These are phyloP conservation scores for Phialemoniopsis sp. DNA, from an alignment of 2,329 filamentous ascomycete species.

Conservation along the genomic window DNA sequence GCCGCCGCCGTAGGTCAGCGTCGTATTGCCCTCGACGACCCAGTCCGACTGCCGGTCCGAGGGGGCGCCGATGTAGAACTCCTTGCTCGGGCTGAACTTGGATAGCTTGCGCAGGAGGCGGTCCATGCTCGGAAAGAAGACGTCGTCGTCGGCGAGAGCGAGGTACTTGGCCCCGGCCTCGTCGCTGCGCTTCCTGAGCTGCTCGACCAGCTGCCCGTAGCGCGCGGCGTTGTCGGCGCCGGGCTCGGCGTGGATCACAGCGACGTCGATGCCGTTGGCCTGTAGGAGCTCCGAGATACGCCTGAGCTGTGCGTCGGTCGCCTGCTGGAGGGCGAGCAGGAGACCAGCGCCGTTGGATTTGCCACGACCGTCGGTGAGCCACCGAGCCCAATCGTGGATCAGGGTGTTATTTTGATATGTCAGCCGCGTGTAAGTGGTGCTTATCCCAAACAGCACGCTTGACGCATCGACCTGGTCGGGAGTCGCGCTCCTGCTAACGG, in stretches of 20 bases:
- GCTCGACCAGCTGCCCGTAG: constrained; percentile 7
- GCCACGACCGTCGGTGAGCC: constrained; percentile 36
- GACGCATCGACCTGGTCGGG: constrained; percentile 31
- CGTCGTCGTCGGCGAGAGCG: constrained; percentile 38
- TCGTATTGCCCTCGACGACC: constrained; percentile 27
- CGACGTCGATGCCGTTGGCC: constrained; percentile 32
- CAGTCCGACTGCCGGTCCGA: constrained; percentile 37
- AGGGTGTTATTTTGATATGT: constrained; percentile 30
- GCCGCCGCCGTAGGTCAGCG: constrained; percentile 38
- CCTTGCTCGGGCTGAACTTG: constrained; percentile 22
- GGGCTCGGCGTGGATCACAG: constrained; percentile 16
- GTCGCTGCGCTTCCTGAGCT: constrained; percentile 1
- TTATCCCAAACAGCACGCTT: constrained; percentile 34
- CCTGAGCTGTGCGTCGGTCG: constrained; percentile 23
- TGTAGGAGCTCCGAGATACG: constrained; percentile 23
- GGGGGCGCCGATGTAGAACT: constrained; percentile 37
- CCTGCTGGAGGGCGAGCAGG: constrained; percentile 34
- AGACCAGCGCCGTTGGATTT: constrained; percentile 37
- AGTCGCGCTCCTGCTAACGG: constrained; percentile 21
- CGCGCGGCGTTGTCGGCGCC: constrained; percentile 2
- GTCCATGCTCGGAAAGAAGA: constrained; percentile 39
- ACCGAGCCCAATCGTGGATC: constrained; percentile 37
- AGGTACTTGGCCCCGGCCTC: constrained; percentile 20
- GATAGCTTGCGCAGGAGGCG: constrained; percentile 31
- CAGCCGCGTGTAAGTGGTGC: constrained; percentile 36